A percentile compares a stretch with the other conserved stretches of the same genome.
Evolutionary conservation across 176 grass and related monocot species (phyloP).

Genomic region (Raddia distichophylla): DNA sequence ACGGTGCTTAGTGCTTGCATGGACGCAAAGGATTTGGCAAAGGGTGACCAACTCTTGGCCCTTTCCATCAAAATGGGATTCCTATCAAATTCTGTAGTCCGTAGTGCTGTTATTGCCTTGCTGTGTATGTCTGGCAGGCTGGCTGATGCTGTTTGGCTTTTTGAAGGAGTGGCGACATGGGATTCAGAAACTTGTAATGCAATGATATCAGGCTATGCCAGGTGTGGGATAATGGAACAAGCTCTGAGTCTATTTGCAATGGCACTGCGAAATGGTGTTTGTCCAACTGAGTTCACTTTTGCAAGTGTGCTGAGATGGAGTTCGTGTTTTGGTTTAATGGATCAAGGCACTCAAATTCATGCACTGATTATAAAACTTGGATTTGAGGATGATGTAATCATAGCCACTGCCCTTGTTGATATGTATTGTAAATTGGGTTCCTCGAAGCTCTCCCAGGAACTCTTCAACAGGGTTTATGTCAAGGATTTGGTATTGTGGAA

Average conservation of each 20-base stretch:
- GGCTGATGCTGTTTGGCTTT: conserved; percentile 57
- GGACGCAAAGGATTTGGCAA: conserved; percentile 50
- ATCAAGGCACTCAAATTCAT: conserved; percentile 76
- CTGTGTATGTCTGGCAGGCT: conserved; percentile 68
- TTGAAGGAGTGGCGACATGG: conserved; percentile 56
- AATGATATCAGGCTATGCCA: conserved; percentile 67
- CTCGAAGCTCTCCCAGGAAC: conserved; percentile 45
- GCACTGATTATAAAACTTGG: conserved; percentile 69
- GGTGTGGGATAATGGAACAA: conserved; percentile 64
- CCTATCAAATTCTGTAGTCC: conserved; percentile 70
- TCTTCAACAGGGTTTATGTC: conserved; percentile 48
- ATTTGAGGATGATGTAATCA: conserved; percentile 62
- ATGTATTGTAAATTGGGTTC: conserved; percentile 91
- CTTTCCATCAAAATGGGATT: conserved; percentile 67
- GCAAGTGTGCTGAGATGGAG: conserved; percentile 70
- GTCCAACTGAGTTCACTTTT: conserved; percentile 79
- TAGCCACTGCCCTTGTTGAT: conserved; percentile 70
- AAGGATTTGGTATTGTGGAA: conserved; percentile 86
- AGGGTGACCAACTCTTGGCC: conserved; percentile 75
- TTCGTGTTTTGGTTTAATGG: conserved; percentile 69
- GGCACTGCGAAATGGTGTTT: conserved; percentile 59
- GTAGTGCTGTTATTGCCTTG: conserved; percentile 69
- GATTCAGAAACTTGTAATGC: conserved; percentile 71
- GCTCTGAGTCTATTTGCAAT: conserved; percentile 59
- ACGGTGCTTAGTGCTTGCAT: conserved; percentile 58